Percentiles rank a stretch among this genome's conserved stretches.
Conservation (phyloP, 2,329 filamentous ascomycete genomes). For the Alternaria metachromatica region DNA sequence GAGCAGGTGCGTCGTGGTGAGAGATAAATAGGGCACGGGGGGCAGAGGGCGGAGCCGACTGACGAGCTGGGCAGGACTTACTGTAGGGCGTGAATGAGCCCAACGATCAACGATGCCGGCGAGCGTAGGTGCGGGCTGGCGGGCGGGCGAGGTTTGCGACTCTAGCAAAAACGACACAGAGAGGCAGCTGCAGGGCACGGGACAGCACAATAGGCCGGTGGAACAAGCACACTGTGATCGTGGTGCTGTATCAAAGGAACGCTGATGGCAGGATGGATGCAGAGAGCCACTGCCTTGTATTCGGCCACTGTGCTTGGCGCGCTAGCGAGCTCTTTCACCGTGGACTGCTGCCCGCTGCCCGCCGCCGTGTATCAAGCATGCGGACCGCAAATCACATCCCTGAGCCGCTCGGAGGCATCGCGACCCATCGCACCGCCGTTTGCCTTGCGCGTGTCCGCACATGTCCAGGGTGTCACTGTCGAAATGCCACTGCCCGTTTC, state of each 20-base stretch:
- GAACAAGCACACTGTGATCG: slow-evolving; percentile 33
- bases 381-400: neutral
- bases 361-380: slow-evolving; percentile 18
- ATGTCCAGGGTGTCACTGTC: slow-evolving; percentile 8
- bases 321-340: slow-evolving; percentile 20
- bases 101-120: slow-evolving; percentile 41
- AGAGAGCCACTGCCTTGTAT: slow-evolving; percentile 21
- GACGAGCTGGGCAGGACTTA: slow-evolving; percentile 42
- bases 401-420: slow-evolving; percentile 5
- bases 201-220: slow-evolving; percentile 35
- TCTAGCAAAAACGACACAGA: slow-evolving; percentile 17
- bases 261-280: slow-evolving; percentile 22
- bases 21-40: slow-evolving; percentile 24
- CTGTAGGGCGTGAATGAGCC: slow-evolving; percentile 47
- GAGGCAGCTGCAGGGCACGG: slow-evolving; percentile 39
- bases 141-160: slow-evolving; percentile 21
- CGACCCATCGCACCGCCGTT: slow-evolving; percentile 11
- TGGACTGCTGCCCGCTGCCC: slow-evolving; percentile 7
- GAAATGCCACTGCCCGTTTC: slow-evolving; percentile 10
- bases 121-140: slow-evolving; percentile 15
- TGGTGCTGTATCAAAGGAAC: slow-evolving; percentile 25
- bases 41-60: slow-evolving; percentile 32
- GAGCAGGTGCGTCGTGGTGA: slow-evolving; percentile 6
- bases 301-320: slow-evolving; percentile 21
- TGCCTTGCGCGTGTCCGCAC: neutral